These are phyloP conservation scores for Lentinus tigrinus DNA, from an alignment of 768 basidiomycete species.

Conservation along the genomic window DNA sequence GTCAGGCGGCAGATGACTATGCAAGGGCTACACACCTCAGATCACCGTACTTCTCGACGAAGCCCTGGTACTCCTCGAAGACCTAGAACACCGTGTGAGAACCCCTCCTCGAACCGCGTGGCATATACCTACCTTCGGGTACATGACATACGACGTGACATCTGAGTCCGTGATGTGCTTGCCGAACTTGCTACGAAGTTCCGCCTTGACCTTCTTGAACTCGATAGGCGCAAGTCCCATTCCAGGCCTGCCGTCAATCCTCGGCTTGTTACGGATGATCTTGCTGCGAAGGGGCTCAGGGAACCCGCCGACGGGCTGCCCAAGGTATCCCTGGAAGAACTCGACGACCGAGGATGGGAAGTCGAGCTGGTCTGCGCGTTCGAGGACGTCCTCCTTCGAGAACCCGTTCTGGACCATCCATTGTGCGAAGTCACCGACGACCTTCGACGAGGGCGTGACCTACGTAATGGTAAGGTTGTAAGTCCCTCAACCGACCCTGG, in stretches of 20 bases:
- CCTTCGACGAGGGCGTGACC: conserved; percentile 99
- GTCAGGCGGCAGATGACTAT: background rate
- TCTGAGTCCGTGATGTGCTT: conserved; percentile 92
- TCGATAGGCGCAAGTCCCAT: conserved; percentile 83
- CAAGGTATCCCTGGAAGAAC: conserved; percentile 99
- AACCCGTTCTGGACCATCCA: conserved; percentile 98
- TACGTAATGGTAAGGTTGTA: conserved; percentile 23
- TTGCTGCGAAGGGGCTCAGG: conserved; percentile 91
- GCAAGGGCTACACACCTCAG: conserved; percentile 58
- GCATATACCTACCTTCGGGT: conserved; percentile 72
- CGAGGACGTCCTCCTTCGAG: conserved; percentile 81
- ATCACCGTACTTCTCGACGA: conserved; percentile 94
- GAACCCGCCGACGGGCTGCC: conserved; percentile 97
- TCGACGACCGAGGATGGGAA: conserved; percentile 97
- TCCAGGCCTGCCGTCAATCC: conserved; percentile 94
- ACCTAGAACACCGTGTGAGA: conserved; percentile 47
- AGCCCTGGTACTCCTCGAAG: conserved; percentile 95
- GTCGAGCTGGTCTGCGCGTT: conserved; percentile 86
- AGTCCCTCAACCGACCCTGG: background rate
- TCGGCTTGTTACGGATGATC: conserved; percentile 90
- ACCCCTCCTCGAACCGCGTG: background rate
- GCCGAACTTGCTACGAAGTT: conserved; percentile 91
- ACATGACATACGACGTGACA: conserved; percentile 96
- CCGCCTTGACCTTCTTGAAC: conserved; percentile 94
- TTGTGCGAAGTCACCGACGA: conserved; percentile 98